Evolutionary conservation across 108 stramenopile species (phyloP).

Genomic region (Schizochytrium sp.): DNA sequence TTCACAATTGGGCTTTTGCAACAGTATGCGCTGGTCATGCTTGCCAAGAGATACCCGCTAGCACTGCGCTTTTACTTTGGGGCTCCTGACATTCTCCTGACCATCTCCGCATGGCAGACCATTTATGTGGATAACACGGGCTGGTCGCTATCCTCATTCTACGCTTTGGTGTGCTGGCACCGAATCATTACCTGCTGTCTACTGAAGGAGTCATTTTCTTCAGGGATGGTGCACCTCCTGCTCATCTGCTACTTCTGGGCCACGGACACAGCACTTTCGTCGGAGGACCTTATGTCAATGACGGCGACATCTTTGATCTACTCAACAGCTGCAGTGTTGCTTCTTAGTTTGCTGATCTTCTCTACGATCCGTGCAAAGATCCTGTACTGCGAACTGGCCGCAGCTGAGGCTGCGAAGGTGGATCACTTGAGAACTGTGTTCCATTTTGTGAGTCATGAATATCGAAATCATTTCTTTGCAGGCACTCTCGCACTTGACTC

Average conservation of each 20-base stretch:
- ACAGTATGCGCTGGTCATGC: neutral
- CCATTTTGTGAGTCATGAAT: slow-evolving; percentile 39
- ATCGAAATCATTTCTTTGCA: slow-evolving; percentile 25
- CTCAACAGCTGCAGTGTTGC: neutral
- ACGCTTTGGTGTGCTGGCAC: slow-evolving; percentile 4
- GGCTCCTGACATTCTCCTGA: neutral
- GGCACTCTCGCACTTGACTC: neutral
- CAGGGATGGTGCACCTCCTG: neutral
- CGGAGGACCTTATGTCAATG: neutral
- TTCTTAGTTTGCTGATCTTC: neutral
- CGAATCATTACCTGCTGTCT: neutral
- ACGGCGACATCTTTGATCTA: neutral
- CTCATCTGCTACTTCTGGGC: slow-evolving; percentile 5
- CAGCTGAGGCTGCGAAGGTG: neutral
- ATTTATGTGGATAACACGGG: slow-evolving; percentile 1
- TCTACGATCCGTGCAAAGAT: neutral
- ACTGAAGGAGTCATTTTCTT: neutral
- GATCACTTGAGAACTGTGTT: slow-evolving; percentile 1
- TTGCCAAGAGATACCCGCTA: neutral
- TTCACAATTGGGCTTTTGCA: neutral
- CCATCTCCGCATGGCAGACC: neutral
- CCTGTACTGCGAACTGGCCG: slow-evolving; percentile 9
- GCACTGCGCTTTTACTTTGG: slow-evolving; percentile 22
- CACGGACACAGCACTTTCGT: neutral
- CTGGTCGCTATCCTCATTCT: neutral